These are phyloP conservation scores for Aspergillus costaricaensis DNA, from an alignment of 2,329 filamentous ascomycete genomes.

Conservation along the genomic window DNA sequence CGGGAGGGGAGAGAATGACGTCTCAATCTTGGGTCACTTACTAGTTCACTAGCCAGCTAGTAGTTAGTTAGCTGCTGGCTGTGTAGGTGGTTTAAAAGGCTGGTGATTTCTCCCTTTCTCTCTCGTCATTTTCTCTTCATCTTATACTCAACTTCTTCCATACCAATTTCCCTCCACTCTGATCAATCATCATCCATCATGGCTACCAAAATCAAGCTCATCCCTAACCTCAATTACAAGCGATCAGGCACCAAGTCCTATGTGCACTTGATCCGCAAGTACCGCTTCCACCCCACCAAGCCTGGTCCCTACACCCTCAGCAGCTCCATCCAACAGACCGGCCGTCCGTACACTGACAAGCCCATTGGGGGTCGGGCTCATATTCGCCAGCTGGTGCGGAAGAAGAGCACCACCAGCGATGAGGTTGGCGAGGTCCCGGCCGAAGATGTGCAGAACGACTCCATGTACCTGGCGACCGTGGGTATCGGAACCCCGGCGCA, in stretches of 20 bases:
- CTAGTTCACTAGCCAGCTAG: too few relatives aligned
- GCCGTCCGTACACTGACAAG: slow-evolving; percentile 49
- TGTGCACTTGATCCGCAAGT: slow-evolving; percentile 62
- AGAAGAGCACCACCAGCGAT: slow-evolving; percentile 38
- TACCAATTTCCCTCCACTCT: not conserved
- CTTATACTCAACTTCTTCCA: too few relatives aligned
- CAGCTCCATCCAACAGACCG: slow-evolving; percentile 52
- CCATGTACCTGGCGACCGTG: slow-evolving; percentile 65
- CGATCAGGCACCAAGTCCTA: slow-evolving; percentile 65
- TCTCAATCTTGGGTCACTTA: not conserved
- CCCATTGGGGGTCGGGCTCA: slow-evolving; percentile 53
- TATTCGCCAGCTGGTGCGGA: slow-evolving; percentile 54
- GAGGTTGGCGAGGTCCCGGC: slow-evolving; percentile 56
- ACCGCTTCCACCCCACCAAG: slow-evolving; percentile 63
- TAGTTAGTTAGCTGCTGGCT: too few relatives aligned
- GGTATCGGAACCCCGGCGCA: slow-evolving; percentile 66
- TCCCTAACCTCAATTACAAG: slow-evolving; percentile 62
- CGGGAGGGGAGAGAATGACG: not conserved
- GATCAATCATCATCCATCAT: slow-evolving; percentile 24
- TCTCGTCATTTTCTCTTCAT: not conserved
- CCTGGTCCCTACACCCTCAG: slow-evolving; percentile 62
- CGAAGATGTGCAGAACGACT: slow-evolving; percentile 68
- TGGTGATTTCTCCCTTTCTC: not conserved
- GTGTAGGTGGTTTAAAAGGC: not conserved
- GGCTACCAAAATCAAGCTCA: slow-evolving; percentile 51